These are phyloP conservation scores for Physcomitrium patens DNA, from an alignment of 225 moss, liverwort and hornwort species.

Conservation along the genomic window DNA sequence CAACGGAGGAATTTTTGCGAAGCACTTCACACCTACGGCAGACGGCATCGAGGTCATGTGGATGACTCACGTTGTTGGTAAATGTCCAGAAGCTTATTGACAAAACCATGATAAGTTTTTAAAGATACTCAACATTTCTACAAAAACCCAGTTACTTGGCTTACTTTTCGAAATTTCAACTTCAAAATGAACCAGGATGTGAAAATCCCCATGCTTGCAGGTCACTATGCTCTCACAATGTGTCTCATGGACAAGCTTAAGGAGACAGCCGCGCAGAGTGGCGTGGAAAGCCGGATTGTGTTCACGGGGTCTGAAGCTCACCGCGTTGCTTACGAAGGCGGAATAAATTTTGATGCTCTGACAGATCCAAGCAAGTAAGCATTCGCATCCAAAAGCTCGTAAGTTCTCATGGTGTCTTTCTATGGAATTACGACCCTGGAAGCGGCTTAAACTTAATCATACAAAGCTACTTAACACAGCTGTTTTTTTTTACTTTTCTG, in stretches of 20 bases:
- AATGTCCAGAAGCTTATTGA: neutral
- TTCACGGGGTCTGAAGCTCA: slow-evolving; percentile 55
- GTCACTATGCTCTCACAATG: slow-evolving; percentile 49
- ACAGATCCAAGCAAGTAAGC: slow-evolving; percentile 40
- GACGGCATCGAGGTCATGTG: slow-evolving; percentile 54
- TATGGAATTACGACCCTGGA: neutral
- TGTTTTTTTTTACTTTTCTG: neutral
- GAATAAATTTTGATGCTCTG: slow-evolving; percentile 40
- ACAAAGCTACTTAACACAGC: too few relatives aligned
- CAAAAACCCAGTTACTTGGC: too few relatives aligned
- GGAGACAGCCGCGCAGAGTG: slow-evolving; percentile 38
- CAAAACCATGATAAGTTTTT: neutral
- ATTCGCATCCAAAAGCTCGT: neutral
- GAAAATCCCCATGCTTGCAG: slow-evolving; percentile 22
- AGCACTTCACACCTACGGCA: slow-evolving; percentile 36
- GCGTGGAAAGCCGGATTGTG: slow-evolving; percentile 48
- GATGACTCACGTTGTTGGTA: slow-evolving; percentile 52
- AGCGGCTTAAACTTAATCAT: neutral
- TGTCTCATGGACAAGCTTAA: slow-evolving; percentile 52
- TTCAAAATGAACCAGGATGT: neutral
- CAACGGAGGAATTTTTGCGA: slow-evolving; percentile 44
- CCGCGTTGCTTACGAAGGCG: slow-evolving; percentile 39
- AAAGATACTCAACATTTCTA: neutral
- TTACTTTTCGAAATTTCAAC: neutral
- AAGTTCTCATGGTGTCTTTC: neutral